Conservation (phyloP, 169 alveolate genomes). For the Eimeria necatrix region DNA sequence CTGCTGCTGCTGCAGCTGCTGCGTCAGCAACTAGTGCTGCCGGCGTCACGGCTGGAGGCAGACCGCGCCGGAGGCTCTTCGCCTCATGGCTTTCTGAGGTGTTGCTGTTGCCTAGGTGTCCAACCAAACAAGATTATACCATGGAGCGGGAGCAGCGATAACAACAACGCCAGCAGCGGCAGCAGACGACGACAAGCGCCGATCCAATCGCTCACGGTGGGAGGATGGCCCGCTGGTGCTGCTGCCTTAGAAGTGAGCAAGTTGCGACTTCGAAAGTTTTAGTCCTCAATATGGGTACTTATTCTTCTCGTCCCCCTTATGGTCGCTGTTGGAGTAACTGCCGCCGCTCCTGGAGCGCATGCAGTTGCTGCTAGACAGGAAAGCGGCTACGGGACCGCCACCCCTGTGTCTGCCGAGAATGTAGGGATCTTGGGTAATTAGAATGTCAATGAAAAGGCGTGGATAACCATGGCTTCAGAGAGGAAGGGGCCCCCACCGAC, state of each 20-base stretch:
- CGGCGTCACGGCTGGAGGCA: conserved; percentile 58
- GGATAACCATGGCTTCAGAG: conserved; percentile 16
- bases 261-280: background rate
- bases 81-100: conserved; percentile 68
- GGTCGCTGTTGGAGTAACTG: conserved; percentile 42
- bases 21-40: conserved; percentile 69
- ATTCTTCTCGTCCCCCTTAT: conserved; percentile 17
- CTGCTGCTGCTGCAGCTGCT: conserved; percentile 56
- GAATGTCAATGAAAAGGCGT: conserved; percentile 29
- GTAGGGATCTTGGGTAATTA: conserved; percentile 14
- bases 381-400: conserved; percentile 26
- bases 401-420: conserved; percentile 49
- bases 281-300: background rate
- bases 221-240: conserved; percentile 41
- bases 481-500: conserved; percentile 72
- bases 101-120: background rate
- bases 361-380: conserved; percentile 60
- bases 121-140: background rate
- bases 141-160: conserved; percentile 21
- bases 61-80: conserved; percentile 38
- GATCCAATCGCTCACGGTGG: background rate
- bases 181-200: conserved; percentile 62
- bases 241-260: background rate
- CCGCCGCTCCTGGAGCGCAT: conserved; percentile 53
- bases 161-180: background rate